phyloP scores from a whole-genome alignment of 306 rosid species.

The Fagus sylvatica region DNA sequence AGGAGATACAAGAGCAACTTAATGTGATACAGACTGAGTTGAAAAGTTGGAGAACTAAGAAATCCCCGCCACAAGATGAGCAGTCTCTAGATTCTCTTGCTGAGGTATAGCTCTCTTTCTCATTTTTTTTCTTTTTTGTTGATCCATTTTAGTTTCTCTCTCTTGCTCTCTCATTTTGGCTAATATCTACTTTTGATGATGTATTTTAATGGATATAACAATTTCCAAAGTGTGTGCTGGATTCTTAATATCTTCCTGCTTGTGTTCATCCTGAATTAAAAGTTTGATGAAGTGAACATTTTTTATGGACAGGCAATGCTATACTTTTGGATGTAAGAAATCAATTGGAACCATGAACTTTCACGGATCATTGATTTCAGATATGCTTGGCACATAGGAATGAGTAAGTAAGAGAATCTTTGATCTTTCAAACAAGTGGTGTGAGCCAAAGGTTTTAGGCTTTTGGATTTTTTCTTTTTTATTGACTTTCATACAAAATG shows the following conservation, averaged over 20 bases:
- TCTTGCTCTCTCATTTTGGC: not conserved
- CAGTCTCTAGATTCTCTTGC: conserved; percentile 38
- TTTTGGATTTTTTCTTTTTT: conserved; percentile 25
- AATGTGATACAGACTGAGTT: conserved; percentile 53
- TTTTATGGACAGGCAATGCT: conserved; percentile 86
- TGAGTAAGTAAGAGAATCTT: conserved; percentile 5
- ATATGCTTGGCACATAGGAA: conserved; percentile 25
- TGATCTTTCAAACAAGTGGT: conserved; percentile 18
- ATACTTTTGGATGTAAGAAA: conserved; percentile 75
- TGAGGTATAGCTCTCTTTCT: conserved; percentile 50
- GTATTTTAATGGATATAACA: not conserved
- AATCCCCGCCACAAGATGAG: conserved; percentile 44
- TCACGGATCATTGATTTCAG: conserved; percentile 24
- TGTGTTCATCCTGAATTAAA: conserved; percentile 12
- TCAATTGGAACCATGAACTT: conserved; percentile 25
- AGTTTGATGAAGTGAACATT: conserved; percentile 8
- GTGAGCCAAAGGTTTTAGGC: conserved; percentile 27
- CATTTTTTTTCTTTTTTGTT: not conserved
- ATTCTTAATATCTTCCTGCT: conserved; percentile 22
- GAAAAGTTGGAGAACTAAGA: conserved; percentile 38
- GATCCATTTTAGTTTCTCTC: too few relatives aligned
- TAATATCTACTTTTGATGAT: too few relatives aligned
- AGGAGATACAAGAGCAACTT: conserved; percentile 66
- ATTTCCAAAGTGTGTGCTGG: conserved; percentile 7
- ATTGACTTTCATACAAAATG: conserved; percentile 21